Evolutionary conservation across 2,329 filamentous ascomycete genomes (phyloP).

Genomic region (Fusarium poae): DNA sequence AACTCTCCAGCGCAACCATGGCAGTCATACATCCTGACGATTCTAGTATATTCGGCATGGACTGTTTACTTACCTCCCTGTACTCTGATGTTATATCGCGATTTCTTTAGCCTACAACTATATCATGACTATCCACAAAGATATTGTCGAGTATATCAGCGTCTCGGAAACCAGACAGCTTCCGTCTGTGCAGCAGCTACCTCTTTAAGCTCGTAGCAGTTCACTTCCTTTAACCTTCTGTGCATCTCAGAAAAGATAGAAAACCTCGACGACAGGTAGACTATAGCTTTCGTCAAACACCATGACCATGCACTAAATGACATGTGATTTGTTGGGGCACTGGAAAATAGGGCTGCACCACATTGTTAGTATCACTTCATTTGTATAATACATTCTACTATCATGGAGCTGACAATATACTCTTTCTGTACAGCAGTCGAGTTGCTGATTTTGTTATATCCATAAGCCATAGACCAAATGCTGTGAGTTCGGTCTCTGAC

Average conservation of each 20-base stretch:
- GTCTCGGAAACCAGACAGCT: neutral
- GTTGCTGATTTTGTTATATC: too few relatives aligned
- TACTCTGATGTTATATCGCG: neutral
- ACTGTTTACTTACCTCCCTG: neutral
- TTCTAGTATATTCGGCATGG: neutral
- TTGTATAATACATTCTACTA: neutral
- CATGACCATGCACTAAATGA: neutral
- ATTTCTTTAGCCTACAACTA: neutral
- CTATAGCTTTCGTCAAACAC: too few relatives aligned
- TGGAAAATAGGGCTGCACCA: neutral
- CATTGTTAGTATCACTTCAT: neutral
- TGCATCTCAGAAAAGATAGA: too few relatives aligned
- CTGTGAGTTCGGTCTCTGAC: neutral
- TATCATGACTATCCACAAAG: neutral
- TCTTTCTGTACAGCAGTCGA: neutral
- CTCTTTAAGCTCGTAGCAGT: neutral
- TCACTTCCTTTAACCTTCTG: neutral
- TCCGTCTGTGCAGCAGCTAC: neutral
- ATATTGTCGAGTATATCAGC: neutral
- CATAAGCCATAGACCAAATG: too few relatives aligned
- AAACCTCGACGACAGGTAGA: too few relatives aligned
- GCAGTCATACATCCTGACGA: neutral
- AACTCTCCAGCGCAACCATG: conserved; percentile 13
- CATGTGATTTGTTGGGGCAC: neutral
- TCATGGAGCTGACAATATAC: neutral